Evolutionary conservation across 2,329 filamentous ascomycete genomes (phyloP), one percentile per base, ranked within the genome.

Genomic region (Fusarium burgessii): DNA sequence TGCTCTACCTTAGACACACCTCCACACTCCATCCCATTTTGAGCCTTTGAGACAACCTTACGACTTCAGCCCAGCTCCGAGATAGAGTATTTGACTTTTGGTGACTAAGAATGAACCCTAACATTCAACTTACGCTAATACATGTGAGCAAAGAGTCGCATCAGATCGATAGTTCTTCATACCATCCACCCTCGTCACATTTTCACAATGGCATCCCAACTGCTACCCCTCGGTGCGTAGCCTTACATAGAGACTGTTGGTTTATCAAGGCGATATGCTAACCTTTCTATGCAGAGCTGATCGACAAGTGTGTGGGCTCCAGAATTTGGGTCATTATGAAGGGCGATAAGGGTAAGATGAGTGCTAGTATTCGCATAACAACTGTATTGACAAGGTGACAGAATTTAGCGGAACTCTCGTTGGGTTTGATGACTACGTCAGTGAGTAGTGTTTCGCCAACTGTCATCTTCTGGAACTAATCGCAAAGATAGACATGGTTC

Each of bases 321-420:
- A 92, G 92, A 77, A 98, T 99, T 82, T 98, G 95, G 95, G 95
- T 99, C 71, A 90, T 99, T 77, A 99, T 99, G 96, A 99, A 99
- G 84, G 94, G 95, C 74, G 96, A 98, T 80, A 98, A 98, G 86
- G 96, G 96, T 97, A 32, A 40, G 69, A 17, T 54, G 36, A 55
- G 52, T 42, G 43, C 55, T 35, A 23, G 32, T 45, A 55, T 15
- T 57, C 38, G 14, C 13, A 33, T 50, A 18, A 43, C 46, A 35
- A 25, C 36, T 56, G 43, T 35, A 51, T 71, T 77, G 58, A 73
- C 55, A 70, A 61, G 50, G 33, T 45, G 35, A 33, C 79, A 98
- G 96, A 99, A 82, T 99, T 99, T 84, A 93, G 93, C 75, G 96
- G 96, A 58, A 98, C 94, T 11, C 87, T 99, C 29, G 89, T 97